Percentiles rank a stretch among this genome's conserved stretches.
Conservation (phyloP, 2,329 filamentous ascomycete genomes). For the Torrubiella hemipterigena region DNA sequence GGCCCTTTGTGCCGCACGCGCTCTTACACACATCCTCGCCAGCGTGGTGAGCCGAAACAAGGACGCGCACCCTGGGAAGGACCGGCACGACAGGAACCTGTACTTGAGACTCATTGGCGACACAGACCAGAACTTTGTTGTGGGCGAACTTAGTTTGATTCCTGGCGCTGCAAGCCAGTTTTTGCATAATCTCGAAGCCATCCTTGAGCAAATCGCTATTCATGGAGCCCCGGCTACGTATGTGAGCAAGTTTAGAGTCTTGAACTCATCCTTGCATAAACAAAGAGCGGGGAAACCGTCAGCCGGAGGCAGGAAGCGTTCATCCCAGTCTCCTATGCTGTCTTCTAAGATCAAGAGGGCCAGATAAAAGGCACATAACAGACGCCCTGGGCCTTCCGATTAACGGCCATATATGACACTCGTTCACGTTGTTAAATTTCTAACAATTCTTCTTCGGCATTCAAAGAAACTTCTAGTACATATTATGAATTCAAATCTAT, state of each 20-base stretch:
- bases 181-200: slow-evolving; percentile 22
- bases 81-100: slow-evolving; percentile 27
- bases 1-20: slow-evolving; percentile 31
- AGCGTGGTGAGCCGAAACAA: slow-evolving; percentile 27
- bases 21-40: slow-evolving; percentile 35
- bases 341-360: too few relatives aligned
- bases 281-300: too few relatives aligned
- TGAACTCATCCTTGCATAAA: too few relatives aligned
- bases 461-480: too few relatives aligned
- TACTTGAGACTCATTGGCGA: slow-evolving; percentile 36
- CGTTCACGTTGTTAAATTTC: too few relatives aligned
- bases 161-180: slow-evolving; percentile 32
- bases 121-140: slow-evolving; percentile 28
- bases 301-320: too few relatives aligned
- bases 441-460: too few relatives aligned
- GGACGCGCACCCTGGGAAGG: slow-evolving; percentile 19
- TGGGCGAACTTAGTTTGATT: slow-evolving; percentile 29
- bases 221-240: slow-evolving; percentile 22
- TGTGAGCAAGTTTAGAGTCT: slow-evolving; percentile 19
- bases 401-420: too few relatives aligned
- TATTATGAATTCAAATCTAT: too few relatives aligned
- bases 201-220: slow-evolving; percentile 18
- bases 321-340: too few relatives aligned
- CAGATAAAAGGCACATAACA: too few relatives aligned
- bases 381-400: too few relatives aligned